Conservation (phyloP, 2,329 filamentous ascomycete genomes). For the Septoria petroselini region DNA sequence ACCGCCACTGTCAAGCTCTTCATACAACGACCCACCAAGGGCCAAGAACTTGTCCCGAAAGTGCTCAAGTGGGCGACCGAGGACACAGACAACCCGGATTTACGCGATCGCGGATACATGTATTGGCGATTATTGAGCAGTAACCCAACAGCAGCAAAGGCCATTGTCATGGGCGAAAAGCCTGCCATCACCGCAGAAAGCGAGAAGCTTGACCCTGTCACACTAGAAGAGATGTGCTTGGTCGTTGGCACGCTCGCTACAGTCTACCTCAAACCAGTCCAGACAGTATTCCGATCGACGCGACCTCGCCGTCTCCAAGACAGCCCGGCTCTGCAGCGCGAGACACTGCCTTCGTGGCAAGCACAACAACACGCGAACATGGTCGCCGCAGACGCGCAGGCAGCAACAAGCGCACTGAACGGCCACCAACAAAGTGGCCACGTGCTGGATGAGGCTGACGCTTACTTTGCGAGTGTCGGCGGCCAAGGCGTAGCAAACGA, state of each 20-base stretch:
- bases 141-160: constrained; percentile 79
- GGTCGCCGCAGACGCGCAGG: constrained; percentile 49
- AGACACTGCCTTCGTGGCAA: constrained; percentile 58
- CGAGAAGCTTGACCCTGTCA: constrained; percentile 85
- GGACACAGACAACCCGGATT: constrained; percentile 97
- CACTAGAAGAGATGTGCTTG: constrained; percentile 94
- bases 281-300: constrained; percentile 91
- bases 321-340: constrained; percentile 79
- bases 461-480: constrained; percentile 76
- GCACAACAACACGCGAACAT: constrained; percentile 39
- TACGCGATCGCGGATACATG: constrained; percentile 96
- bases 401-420: constrained; percentile 54
- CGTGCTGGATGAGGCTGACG: constrained; percentile 72
- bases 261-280: constrained; percentile 95
- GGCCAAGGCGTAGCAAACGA: constrained; percentile 67
- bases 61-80: constrained; percentile 98
- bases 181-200: constrained; percentile 94
- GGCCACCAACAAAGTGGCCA: constrained; percentile 24
- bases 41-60: constrained; percentile 86
- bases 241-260: constrained; percentile 95
- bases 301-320: constrained; percentile 75
- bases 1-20: constrained; percentile 98
- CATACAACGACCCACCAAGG: constrained; percentile 93
- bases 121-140: constrained; percentile 96
- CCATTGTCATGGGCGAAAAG: constrained; percentile 95